phyloP scores from a whole-genome alignment of 495 filamentous ascomycete species.

The Lasiosphaeris hirsuta region DNA sequence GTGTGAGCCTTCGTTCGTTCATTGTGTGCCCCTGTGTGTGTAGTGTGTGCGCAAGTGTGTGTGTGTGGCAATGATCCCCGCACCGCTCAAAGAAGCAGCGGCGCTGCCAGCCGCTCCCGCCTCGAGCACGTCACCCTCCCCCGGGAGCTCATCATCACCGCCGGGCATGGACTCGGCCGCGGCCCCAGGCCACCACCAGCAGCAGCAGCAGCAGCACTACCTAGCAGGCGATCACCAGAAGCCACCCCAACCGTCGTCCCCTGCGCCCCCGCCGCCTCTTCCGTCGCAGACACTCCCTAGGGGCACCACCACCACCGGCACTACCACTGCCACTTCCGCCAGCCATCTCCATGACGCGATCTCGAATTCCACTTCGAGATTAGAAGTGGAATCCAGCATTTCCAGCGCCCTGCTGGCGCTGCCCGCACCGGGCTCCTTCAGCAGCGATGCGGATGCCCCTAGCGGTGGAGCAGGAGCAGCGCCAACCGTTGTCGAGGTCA shows the following conservation, averaged over 20 bases:
- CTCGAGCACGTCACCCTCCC: conserved; percentile 28
- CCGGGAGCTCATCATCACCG: conserved; percentile 25
- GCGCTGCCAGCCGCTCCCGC: background rate
- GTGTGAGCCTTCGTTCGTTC: too few species aligned
- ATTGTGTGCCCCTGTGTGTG: too few species aligned
- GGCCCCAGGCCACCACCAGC: background rate
- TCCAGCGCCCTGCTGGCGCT: conserved; percentile 13
- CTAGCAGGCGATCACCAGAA: too few species aligned
- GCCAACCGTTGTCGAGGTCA: conserved; percentile 48
- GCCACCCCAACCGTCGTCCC: too few species aligned
- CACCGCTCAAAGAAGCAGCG: too few species aligned
- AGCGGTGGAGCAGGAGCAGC: too few species aligned
- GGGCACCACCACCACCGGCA: background rate
- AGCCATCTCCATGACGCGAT: too few species aligned
- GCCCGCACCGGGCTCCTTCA: conserved; percentile 21
- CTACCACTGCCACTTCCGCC: background rate
- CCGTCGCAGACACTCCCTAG: background rate
- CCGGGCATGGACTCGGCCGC: background rate
- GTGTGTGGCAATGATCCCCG: too few species aligned
- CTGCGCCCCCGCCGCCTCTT: background rate
- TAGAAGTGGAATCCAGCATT: too few species aligned
- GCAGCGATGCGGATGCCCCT: conserved; percentile 4
- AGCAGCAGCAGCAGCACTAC: background rate
- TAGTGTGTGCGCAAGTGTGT: too few species aligned
- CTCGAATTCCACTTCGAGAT: too few species aligned